Evolutionary conservation across 2,329 filamentous ascomycete species (phyloP), one percentile per base, ranked within the genome.

Genomic region (Ophiostoma populinum): DNA sequence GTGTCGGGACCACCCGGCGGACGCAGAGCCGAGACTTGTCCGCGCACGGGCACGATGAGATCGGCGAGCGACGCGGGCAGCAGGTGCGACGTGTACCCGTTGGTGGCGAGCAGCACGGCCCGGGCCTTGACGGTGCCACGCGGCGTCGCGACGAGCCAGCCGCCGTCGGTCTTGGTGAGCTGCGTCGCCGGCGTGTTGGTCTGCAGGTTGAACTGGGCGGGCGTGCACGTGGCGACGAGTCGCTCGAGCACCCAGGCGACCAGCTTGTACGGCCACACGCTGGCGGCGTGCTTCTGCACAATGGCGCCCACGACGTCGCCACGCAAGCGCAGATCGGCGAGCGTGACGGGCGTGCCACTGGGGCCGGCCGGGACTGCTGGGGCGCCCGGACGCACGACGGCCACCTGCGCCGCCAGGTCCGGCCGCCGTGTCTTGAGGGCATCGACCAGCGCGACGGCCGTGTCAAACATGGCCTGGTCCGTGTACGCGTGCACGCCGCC

Each of bases 261-360:
- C 13, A 92, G 67, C 55, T 90, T 92, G 54, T 92, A 92, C 0
- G 83, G 83, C 79, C 79, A 86, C 30, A 82, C 51, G 45, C 71
- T 72, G 0, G 74, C 79, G 0, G 80, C 80, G 27, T 69, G 57
- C 26, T 59, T 57, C 41, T 76, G 76, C 12, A 76, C 56, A 4
- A 83, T 63, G 6, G 73, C 78, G 3, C 75, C 80, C 7, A 63
- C 49, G 6, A 72, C 75, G 7, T 52, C 51, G 0, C 52, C 51
- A 0, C 67, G 63, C 2, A 77, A 54, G 4, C 72, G 59, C 17
- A 80, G 60, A 22, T 55, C 55, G 19, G 54, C 56, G 4, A 81
- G 55, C 2, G 50, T 51, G 16, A 20, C 22, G 2, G 7, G 24
- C 7, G 16, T 15, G 11, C 17, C 22, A 15, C 17, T n/a, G 7